phyloP scores from a whole-genome alignment of 2,329 filamentous ascomycete genomes.

The Arthrobotrys sphaeroides region DNA sequence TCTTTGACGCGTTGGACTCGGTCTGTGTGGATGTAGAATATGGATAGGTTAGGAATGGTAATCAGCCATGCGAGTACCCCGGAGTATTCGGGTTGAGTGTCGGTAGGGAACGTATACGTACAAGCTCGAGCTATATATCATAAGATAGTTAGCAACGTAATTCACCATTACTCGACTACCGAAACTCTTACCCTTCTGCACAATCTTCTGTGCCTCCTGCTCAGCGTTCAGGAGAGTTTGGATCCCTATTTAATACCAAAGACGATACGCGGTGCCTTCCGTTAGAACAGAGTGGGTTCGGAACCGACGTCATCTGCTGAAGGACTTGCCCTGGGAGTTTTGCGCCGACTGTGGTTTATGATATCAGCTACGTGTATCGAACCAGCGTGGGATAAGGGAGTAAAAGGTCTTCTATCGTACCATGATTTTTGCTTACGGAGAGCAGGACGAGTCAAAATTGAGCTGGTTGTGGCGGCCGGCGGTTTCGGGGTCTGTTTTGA shows the following conservation, averaged over 20 bases:
- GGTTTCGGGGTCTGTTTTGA: conserved; percentile 26
- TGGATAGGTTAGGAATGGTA: conserved; percentile 14
- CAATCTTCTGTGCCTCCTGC: conserved; percentile 98
- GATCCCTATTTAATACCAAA: conserved; percentile 45
- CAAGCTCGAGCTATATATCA: conserved; percentile 80
- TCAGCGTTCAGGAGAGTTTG: conserved; percentile 73
- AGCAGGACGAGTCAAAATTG: neutral
- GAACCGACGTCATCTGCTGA: neutral
- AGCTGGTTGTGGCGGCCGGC: conserved; percentile 17
- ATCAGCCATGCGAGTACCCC: neutral
- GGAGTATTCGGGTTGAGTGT: neutral
- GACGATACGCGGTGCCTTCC: neutral
- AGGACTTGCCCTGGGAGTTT: conserved; percentile 86
- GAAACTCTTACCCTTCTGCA: conserved; percentile 80
- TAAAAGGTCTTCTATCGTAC: conserved; percentile 26
- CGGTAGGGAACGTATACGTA: conserved; percentile 63
- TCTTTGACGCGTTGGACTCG: conserved; percentile 97
- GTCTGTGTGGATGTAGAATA: conserved; percentile 65
- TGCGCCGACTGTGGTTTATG: conserved; percentile 80
- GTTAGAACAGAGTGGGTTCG: conserved; percentile 49
- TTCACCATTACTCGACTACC: too few relatives aligned
- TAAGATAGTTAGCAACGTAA: conserved; percentile 23
- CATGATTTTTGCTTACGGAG: conserved; percentile 31
- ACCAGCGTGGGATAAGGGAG: neutral
- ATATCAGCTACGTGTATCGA: neutral